phyloP scores from a whole-genome alignment of 805 yeast species.

The Saturnispora besseyi region DNA sequence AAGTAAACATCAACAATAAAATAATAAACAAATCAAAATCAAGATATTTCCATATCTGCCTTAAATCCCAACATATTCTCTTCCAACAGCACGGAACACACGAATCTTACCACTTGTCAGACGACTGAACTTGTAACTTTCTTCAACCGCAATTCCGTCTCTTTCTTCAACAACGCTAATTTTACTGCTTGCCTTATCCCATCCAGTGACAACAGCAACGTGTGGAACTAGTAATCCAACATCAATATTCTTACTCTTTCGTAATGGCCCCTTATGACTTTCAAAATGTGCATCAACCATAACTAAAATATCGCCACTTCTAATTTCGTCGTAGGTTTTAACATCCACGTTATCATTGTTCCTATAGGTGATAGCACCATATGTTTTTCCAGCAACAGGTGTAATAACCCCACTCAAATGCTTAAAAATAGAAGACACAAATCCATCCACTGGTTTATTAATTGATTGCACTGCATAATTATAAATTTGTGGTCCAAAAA shows the following conservation, averaged over 20 bases:
- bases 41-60: neutral
- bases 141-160: conserved; percentile 42
- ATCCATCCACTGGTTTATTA: conserved; percentile 20
- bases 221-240: conserved; percentile 49
- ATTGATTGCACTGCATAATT: conserved; percentile 32
- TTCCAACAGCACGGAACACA: conserved; percentile 71
- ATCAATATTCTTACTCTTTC: conserved; percentile 29
- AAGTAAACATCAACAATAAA: neutral
- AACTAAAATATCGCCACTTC: conserved; percentile 79
- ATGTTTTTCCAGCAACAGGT: conserved; percentile 56
- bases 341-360: conserved; percentile 43
- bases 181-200: conserved; percentile 64
- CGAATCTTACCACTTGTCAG: conserved; percentile 71
- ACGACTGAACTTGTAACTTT: conserved; percentile 59
- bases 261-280: conserved; percentile 42
- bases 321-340: conserved; percentile 49
- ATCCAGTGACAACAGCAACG: conserved; percentile 58
- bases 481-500: conserved; percentile 44
- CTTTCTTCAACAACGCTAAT: conserved; percentile 58
- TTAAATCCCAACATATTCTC: conserved; percentile 46
- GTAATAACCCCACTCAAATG: conserved; percentile 28
- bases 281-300: conserved; percentile 68
- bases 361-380: conserved; percentile 63
- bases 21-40: neutral
- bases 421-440: conserved; percentile 30